These are phyloP conservation scores for Colletotrichum somersetense DNA, from an alignment of 2,329 filamentous ascomycete genomes.

Conservation along the genomic window DNA sequence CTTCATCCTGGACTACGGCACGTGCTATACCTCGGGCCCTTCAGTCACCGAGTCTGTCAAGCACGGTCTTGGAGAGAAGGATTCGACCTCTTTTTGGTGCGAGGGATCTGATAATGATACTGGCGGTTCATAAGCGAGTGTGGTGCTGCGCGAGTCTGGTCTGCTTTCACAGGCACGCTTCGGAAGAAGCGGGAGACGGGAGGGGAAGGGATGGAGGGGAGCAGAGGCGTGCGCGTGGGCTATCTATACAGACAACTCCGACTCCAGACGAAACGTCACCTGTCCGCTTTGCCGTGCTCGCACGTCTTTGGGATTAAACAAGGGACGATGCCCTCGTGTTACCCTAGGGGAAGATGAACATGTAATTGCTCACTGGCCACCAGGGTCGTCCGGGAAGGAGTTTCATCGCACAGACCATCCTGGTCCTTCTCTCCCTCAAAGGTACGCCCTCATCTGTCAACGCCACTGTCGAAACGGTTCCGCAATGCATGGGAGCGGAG, in stretches of 20 bases:
- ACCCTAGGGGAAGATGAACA: background rate
- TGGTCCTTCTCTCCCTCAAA: background rate
- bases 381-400: background rate
- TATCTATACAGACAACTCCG: slow-evolving; percentile 3
- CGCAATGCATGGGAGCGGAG: background rate
- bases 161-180: background rate
- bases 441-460: background rate
- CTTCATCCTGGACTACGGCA: background rate
- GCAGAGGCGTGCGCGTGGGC: background rate
- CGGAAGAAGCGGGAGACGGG: background rate
- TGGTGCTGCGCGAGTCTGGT: background rate
- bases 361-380: background rate
- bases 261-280: slow-evolving; percentile 39
- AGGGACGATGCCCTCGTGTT: background rate
- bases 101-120: background rate
- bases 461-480: background rate
- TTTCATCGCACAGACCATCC: slow-evolving; percentile 9
- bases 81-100: background rate
- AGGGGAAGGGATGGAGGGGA: background rate
- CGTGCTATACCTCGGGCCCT: background rate
- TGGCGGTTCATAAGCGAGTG: slow-evolving; percentile 4
- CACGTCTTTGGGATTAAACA: background rate
- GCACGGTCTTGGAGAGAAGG: background rate
- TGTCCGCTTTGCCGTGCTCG: background rate
- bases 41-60: background rate